These are phyloP conservation scores for Zarea fungicola DNA, from an alignment of 2,329 filamentous ascomycete species.

Conservation along the genomic window DNA sequence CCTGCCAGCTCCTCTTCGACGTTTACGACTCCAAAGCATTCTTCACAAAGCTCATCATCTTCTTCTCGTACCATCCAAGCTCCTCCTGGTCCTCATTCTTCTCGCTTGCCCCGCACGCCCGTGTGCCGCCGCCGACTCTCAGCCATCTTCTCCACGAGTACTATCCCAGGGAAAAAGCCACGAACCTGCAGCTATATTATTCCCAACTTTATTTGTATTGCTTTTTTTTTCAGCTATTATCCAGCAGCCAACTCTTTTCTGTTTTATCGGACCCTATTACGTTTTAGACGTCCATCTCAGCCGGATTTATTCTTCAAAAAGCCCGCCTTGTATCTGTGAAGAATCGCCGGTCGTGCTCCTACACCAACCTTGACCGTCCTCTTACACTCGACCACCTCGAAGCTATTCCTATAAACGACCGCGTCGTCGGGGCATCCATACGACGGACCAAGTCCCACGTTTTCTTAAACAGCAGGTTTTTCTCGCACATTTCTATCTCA, in stretches of 20 bases:
- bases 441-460: not conserved
- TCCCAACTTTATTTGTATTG: not conserved
- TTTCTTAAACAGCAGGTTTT: not conserved
- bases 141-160: not conserved
- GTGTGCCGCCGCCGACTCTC: not conserved
- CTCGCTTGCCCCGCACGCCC: slow-evolving; percentile 8
- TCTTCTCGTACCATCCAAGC: not conserved
- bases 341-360: not conserved
- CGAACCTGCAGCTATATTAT: not conserved
- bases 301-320: not conserved
- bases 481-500: not conserved
- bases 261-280: not conserved
- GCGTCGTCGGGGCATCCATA: not conserved
- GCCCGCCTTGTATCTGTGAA: not conserved
- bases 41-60: not conserved
- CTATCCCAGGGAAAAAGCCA: not conserved
- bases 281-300: not conserved
- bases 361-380: no score
- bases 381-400: not conserved
- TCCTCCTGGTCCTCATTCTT: not conserved
- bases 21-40: not conserved
- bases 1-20: not conserved
- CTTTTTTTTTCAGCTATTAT: not conserved
- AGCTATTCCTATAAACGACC: not conserved
- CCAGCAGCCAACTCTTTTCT: no score